A percentile compares a stretch with the other conserved stretches of the same genome.
Evolutionary conservation across 345 rosid species (phyloP).

Genomic region (Eucalyptus leucophloia): DNA sequence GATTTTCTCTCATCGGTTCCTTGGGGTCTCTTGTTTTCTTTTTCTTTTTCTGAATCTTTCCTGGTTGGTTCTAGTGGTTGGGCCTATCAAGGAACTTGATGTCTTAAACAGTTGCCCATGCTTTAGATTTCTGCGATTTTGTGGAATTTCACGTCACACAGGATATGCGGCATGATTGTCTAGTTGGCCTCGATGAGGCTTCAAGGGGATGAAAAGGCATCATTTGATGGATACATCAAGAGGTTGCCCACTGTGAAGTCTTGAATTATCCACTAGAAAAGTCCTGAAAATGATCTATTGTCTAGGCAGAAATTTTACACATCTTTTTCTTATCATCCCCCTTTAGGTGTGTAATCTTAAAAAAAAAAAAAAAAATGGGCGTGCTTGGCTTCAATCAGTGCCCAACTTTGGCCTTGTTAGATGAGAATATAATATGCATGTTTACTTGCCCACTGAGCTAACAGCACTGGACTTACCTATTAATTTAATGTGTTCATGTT

Average conservation of each 20-base stretch:
- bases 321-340: neutral
- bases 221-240: neutral
- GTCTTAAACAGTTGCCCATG: neutral
- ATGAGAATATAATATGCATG: neutral
- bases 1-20: neutral
- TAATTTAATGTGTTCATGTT: neutral
- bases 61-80: conserved; percentile 7
- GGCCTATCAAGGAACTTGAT: neutral
- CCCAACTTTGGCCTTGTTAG: neutral
- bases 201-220: neutral
- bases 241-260: neutral
- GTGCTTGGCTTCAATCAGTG: neutral
- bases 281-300: neutral
- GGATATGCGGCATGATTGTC: neutral
- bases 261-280: neutral
- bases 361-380: neutral
- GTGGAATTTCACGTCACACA: neutral
- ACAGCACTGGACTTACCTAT: neutral
- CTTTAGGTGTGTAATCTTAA: neutral
- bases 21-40: neutral
- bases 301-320: neutral
- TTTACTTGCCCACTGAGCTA: neutral
- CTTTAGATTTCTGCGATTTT: neutral
- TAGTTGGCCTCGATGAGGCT: neutral
- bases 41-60: neutral